These are phyloP conservation scores for Colletotrichum filicis DNA, from an alignment of 2,329 filamentous ascomycete species.

Conservation along the genomic window DNA sequence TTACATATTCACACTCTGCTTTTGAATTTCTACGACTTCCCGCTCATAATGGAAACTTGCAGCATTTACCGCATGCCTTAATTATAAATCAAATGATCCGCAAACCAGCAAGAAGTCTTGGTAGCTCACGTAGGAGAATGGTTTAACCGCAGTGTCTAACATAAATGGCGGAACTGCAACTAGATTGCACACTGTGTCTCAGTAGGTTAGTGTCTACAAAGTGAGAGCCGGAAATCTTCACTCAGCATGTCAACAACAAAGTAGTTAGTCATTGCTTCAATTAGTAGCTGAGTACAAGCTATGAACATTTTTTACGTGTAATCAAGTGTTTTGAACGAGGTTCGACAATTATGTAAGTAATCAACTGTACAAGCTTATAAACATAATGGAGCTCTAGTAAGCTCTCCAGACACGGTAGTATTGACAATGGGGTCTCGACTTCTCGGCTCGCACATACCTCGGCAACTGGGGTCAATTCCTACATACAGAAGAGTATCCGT, in stretches of 20 bases:
- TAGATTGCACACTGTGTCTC: not conserved
- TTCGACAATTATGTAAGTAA: not conserved
- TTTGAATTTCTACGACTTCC: not conserved
- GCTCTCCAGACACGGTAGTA: not conserved
- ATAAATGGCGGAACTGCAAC: not conserved
- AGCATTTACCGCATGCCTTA: not conserved
- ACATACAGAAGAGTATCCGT: not conserved
- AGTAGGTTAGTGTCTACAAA: not conserved
- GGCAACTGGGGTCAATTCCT: not conserved
- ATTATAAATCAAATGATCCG: not conserved
- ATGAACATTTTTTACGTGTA: not conserved
- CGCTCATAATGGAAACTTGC: not conserved
- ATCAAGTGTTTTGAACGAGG: too few species aligned
- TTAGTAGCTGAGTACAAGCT: not conserved
- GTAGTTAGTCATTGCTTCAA: not conserved
- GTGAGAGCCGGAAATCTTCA: not conserved
- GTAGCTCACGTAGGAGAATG: not conserved
- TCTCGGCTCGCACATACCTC: not conserved
- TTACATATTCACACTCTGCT: not conserved
- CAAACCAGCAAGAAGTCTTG: not conserved
- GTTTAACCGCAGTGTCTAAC: not conserved
- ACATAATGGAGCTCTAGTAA: not conserved
- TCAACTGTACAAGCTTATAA: not conserved
- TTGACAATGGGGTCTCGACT: not conserved
- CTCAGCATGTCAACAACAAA: not conserved